Conservation (phyloP, 2,329 filamentous ascomycete genomes). For the Fusarium anthophilum region DNA sequence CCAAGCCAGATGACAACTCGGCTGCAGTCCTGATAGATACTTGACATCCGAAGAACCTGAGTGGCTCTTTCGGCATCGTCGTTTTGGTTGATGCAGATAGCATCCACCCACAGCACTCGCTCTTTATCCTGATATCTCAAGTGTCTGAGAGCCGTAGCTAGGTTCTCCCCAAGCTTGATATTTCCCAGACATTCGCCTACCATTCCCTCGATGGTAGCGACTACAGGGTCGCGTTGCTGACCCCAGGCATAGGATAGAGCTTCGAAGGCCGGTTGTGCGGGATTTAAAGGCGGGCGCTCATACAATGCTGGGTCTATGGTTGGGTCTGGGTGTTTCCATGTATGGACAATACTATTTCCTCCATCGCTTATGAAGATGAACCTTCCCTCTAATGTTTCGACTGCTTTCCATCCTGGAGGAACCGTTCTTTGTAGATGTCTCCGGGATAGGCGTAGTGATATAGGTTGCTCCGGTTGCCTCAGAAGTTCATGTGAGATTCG, state of each 20-base stretch:
- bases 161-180: neutral
- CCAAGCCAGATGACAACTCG: neutral
- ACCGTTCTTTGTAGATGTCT: neutral
- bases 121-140: neutral
- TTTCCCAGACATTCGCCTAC: accelerated
- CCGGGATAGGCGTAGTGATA: accelerated
- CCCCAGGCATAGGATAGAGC: neutral
- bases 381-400: neutral
- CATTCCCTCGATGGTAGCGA: neutral
- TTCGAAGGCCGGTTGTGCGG: neutral
- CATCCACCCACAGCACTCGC: neutral
- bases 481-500: neutral
- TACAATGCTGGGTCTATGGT: neutral
- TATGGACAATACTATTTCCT: accelerated
- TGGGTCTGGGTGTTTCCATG: neutral
- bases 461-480: neutral
- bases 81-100: neutral
- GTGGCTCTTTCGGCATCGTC: neutral
- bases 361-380: neutral
- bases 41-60: neutral
- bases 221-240: neutral
- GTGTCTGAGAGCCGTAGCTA: neutral
- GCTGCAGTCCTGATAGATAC: neutral
- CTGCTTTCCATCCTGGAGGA: neutral
- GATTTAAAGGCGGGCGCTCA: neutral